Conservation (phyloP, 495 filamentous ascomycete species). For the Thozetella sp. region DNA sequence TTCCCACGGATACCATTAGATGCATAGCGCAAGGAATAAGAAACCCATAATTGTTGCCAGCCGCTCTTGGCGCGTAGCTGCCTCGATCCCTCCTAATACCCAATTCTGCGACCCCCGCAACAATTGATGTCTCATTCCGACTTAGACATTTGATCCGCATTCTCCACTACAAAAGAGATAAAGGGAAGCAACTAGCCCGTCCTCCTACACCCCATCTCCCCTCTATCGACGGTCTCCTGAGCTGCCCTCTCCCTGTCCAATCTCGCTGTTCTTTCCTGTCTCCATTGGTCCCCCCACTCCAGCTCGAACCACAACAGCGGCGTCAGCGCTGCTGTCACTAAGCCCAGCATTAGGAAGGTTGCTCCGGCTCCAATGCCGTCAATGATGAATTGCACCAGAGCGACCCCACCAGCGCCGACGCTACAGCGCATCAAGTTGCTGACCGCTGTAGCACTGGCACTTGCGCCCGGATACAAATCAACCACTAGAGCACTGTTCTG, state of each 20-base stretch:
- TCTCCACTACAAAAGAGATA: too few species aligned
- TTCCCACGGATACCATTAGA: not conserved
- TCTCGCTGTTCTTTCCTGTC: slow-evolving; percentile 18
- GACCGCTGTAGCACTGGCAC: slow-evolving; percentile 63
- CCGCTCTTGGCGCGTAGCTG: too few species aligned
- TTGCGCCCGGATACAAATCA: slow-evolving; percentile 59
- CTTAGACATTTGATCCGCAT: too few species aligned
- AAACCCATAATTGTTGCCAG: too few species aligned
- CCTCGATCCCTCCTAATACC: too few species aligned
- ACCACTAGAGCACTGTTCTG: slow-evolving; percentile 53
- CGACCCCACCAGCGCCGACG: slow-evolving; percentile 63
- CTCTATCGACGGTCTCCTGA: not conserved
- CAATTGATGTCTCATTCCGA: too few species aligned
- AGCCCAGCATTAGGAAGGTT: slow-evolving; percentile 61
- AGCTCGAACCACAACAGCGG: slow-evolving; percentile 45
- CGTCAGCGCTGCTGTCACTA: slow-evolving; percentile 43
- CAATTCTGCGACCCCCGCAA: too few species aligned
- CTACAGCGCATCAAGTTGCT: slow-evolving; percentile 66
- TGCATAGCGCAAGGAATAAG: not conserved
- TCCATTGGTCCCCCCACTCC: slow-evolving; percentile 27
- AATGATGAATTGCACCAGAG: slow-evolving; percentile 61
- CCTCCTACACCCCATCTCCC: not conserved
- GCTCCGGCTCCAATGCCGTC: slow-evolving; percentile 60
- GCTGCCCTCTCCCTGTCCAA: slow-evolving; percentile 10
- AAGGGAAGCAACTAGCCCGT: too few species aligned